These are phyloP conservation scores for Penicillium sp. DNA, from an alignment of 2,329 filamentous ascomycete genomes.

Conservation along the genomic window DNA sequence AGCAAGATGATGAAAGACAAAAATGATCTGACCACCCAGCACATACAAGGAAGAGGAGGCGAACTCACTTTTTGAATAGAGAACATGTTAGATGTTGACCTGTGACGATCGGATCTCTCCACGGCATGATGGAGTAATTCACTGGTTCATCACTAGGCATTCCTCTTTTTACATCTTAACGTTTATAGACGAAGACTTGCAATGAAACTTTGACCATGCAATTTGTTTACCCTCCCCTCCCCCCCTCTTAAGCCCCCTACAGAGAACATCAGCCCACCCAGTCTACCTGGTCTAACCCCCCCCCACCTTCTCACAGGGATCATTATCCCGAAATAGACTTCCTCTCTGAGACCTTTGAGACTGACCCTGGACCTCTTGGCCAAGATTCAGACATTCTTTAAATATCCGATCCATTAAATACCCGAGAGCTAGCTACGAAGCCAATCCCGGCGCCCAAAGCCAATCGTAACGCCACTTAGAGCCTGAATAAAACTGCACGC, in stretches of 20 bases:
- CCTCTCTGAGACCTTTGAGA: background rate
- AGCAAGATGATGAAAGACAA: conserved; percentile 16
- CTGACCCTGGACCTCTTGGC: background rate
- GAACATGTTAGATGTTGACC: conserved; percentile 11
- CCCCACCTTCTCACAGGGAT: background rate
- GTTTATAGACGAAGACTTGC: conserved; percentile 10
- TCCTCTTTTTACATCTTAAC: conserved; percentile 6
- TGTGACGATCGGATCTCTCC: background rate
- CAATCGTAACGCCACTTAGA: background rate
- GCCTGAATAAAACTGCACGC: background rate
- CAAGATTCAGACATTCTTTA: background rate
- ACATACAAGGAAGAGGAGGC: conserved; percentile 5
- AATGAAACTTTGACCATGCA: conserved; percentile 8
- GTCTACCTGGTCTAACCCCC: background rate
- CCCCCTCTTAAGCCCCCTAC: background rate
- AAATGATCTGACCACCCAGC: conserved; percentile 19
- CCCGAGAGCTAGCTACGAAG: conserved; percentile 3
- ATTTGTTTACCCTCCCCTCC: background rate
- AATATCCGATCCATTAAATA: conserved; percentile 8
- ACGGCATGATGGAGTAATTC: background rate
- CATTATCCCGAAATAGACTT: background rate
- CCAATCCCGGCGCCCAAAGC: background rate
- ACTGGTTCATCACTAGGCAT: background rate
- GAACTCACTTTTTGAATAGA: conserved; percentile 15
- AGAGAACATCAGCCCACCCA: background rate